Conservation (phyloP, 306 rosid genomes). For the Prunus dulcis region DNA sequence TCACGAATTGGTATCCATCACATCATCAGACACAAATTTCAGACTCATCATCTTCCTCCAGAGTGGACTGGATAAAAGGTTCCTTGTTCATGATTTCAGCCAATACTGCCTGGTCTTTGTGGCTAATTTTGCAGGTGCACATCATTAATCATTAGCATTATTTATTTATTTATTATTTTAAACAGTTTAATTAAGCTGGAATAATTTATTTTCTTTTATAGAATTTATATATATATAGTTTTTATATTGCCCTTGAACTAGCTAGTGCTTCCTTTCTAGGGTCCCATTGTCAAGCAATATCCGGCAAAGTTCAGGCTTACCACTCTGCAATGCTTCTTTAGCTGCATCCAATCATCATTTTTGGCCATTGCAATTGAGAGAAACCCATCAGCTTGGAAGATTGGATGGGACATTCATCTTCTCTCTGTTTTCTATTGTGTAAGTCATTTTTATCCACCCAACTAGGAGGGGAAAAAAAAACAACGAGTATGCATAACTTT, state of each 20-base stretch:
- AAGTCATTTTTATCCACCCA: constrained; percentile 10
- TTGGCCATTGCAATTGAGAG: constrained; percentile 61
- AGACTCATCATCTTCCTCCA: constrained; percentile 20
- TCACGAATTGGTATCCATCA: constrained; percentile 42
- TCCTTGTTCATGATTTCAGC: constrained; percentile 77
- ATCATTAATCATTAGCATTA: background rate
- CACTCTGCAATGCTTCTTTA: constrained; percentile 61
- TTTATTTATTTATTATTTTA: background rate
- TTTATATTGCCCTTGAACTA: background rate
- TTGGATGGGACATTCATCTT: constrained; percentile 87
- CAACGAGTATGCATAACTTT: background rate
- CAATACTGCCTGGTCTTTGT: constrained; percentile 70
- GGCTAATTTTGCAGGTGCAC: constrained; percentile 87
- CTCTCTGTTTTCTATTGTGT: constrained; percentile 87
- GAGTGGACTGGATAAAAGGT: constrained; percentile 53
- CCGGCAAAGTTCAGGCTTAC: constrained; percentile 83
- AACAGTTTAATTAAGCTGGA: background rate
- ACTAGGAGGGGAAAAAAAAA: too few relatives aligned
- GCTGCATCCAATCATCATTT: constrained; percentile 59
- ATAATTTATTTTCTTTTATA: background rate
- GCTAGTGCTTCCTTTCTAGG: constrained; percentile 34
- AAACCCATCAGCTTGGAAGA: constrained; percentile 72
- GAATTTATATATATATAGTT: background rate
- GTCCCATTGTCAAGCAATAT: constrained; percentile 60
- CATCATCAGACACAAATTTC: constrained; percentile 20